phyloP scores from a whole-genome alignment of 1,284 basidiomycete species.

The Cryptococcus sp. region DNA sequence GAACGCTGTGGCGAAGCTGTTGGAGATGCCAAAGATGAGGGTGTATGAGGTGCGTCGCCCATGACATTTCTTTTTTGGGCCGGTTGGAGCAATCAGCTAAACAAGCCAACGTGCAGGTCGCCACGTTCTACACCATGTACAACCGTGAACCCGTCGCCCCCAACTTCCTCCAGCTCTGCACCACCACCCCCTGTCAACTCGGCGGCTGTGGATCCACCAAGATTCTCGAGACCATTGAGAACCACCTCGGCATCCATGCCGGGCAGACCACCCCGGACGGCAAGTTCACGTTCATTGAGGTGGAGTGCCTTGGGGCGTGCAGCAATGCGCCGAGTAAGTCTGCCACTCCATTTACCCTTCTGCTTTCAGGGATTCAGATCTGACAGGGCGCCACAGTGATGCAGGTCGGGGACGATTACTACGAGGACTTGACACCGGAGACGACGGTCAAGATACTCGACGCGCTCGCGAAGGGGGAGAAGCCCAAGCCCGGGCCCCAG shows the following conservation, averaged over 20 bases:
- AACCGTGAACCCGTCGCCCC: conserved; percentile 93
- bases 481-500: conserved; percentile 90
- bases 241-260: conserved; percentile 76
- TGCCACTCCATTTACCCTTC: not conserved
- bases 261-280: conserved; percentile 92
- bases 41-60: conserved; percentile 71
- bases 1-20: conserved; percentile 90
- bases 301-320: conserved; percentile 97
- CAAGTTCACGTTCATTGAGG: conserved; percentile 96
- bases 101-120: conserved; percentile 56
- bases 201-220: conserved; percentile 78
- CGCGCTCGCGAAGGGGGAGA: conserved; percentile 77
- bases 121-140: conserved; percentile 99
- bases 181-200: conserved; percentile 97
- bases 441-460: conserved; percentile 85
- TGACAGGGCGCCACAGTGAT: conserved; percentile 58
- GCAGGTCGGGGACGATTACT: conserved; percentile 94
- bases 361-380: not conserved
- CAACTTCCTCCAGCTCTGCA: conserved; percentile 97
- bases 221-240: conserved; percentile 80
- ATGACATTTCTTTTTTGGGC: not conserved
- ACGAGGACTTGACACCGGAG: conserved; percentile 94
- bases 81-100: not conserved
- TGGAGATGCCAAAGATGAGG: conserved; percentile 96
- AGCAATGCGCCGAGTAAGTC: conserved; percentile 87